Percentiles rank a stretch among this genome's conserved stretches.
Conservation (phyloP, 345 rosid genomes). For the Lumnitzera littorea region DNA sequence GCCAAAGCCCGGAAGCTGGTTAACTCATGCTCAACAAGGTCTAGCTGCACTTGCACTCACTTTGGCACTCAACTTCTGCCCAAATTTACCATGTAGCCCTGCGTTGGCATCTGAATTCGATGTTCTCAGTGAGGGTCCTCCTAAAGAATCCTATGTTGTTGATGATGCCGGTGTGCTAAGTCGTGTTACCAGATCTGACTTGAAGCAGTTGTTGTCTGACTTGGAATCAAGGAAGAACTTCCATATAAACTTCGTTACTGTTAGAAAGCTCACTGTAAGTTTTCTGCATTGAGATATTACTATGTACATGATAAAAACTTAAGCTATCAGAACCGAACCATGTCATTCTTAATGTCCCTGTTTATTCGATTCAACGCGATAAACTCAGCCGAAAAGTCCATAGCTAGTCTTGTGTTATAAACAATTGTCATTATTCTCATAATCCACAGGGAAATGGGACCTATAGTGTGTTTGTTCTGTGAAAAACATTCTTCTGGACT, state of each 20-base stretch:
- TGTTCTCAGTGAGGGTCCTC: conserved; percentile 79
- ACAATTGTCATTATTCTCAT: too few species aligned
- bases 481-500: too few species aligned
- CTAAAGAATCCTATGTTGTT: conserved; percentile 66
- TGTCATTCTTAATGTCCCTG: too few species aligned
- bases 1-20: conserved; percentile 33
- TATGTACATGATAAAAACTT: background rate
- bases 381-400: too few species aligned
- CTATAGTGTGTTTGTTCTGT: too few species aligned
- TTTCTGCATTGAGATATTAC: background rate
- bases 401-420: too few species aligned
- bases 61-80: conserved; percentile 71
- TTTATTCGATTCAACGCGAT: too few species aligned
- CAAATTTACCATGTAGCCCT: conserved; percentile 38
- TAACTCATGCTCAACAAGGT: conserved; percentile 63
- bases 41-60: conserved; percentile 75
- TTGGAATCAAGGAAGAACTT: conserved; percentile 84
- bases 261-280: conserved; percentile 90
- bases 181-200: conserved; percentile 72
- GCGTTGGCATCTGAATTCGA: conserved; percentile 88
- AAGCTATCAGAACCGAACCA: too few species aligned
- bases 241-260: conserved; percentile 68
- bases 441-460: too few species aligned
- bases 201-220: conserved; percentile 77
- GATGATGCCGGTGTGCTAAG: conserved; percentile 98